Evolutionary conservation across 345 rosid genomes (phyloP).

Genomic region (Conringia planisiliqua): DNA sequence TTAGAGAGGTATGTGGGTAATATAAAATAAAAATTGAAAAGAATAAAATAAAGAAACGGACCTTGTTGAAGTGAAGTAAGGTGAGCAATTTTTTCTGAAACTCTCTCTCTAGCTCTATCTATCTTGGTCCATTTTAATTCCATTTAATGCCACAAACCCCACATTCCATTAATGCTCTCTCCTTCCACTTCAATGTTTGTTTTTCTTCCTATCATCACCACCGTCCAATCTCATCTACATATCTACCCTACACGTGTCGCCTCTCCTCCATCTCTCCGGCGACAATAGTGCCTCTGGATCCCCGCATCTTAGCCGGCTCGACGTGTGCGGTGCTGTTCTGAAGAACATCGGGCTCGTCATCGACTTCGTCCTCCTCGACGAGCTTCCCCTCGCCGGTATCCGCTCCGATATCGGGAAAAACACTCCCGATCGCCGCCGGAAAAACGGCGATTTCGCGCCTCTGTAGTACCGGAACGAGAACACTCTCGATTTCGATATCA

Average conservation of each 20-base stretch:
- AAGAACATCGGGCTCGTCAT: constrained; percentile 81
- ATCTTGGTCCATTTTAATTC: constrained; percentile 43
- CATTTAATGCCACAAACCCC: constrained; percentile 56
- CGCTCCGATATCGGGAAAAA: constrained; percentile 79
- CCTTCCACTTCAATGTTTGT: constrained; percentile 30
- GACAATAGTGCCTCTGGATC: constrained; percentile 96
- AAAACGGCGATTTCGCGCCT: constrained; percentile 73
- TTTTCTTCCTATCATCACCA: constrained; percentile 14
- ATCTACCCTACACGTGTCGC: constrained; percentile 61
- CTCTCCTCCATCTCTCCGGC: constrained; percentile 81
- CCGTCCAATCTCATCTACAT: constrained; percentile 26
- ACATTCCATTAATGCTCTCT: constrained; percentile 42
- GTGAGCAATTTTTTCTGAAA: background rate
- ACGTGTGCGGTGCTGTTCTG: constrained; percentile 53
- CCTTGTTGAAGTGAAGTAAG: constrained; percentile 18
- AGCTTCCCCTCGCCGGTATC: constrained; percentile 47
- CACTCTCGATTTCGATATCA: constrained; percentile 63
- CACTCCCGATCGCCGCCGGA: constrained; percentile 47
- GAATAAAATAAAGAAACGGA: constrained; percentile 12
- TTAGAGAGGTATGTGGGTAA: background rate
- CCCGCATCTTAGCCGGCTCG: constrained; percentile 91
- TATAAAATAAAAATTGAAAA: too few species aligned
- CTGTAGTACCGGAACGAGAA: constrained; percentile 69
- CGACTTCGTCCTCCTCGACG: constrained; percentile 66
- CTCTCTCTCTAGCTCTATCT: constrained; percentile 29